These are phyloP conservation scores for Fusarium globosum DNA, from an alignment of 2,329 filamentous ascomycete genomes.

Conservation along the genomic window DNA sequence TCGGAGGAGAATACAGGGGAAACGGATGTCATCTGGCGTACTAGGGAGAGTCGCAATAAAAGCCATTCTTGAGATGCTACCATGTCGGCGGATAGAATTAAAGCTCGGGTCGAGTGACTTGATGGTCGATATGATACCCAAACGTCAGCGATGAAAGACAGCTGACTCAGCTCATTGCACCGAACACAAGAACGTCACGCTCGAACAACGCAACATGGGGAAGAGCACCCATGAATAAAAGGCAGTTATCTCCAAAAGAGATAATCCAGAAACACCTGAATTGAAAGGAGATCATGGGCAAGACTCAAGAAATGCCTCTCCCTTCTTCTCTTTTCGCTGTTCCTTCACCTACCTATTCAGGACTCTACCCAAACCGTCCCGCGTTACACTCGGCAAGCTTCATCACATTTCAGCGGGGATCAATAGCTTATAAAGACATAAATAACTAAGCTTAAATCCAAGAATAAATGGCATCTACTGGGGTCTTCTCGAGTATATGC, in stretches of 20 bases:
- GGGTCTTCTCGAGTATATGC: background rate
- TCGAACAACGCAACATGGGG: accelerated
- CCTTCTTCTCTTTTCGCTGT: background rate
- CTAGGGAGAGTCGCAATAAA: background rate
- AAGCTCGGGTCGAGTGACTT: no score
- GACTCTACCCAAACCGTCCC: background rate
- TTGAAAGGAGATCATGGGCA: accelerated
- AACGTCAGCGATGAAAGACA: background rate
- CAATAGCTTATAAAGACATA: background rate
- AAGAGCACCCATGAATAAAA: background rate
- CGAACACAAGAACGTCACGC: background rate
- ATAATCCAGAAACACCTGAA: no score
- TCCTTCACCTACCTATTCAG: background rate
- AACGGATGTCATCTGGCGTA: background rate
- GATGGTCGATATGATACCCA: background rate
- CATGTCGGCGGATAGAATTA: no score
- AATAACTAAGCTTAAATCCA: background rate
- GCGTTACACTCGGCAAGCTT: background rate
- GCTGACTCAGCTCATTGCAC: background rate
- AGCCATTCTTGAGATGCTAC: background rate
- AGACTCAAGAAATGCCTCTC: background rate
- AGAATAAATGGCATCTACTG: background rate
- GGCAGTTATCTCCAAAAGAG: no score
- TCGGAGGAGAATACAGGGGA: background rate
- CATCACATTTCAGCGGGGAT: background rate